These are phyloP conservation scores for Syzygium syzygioides DNA, from an alignment of 441 rosid species.

Conservation along the genomic window DNA sequence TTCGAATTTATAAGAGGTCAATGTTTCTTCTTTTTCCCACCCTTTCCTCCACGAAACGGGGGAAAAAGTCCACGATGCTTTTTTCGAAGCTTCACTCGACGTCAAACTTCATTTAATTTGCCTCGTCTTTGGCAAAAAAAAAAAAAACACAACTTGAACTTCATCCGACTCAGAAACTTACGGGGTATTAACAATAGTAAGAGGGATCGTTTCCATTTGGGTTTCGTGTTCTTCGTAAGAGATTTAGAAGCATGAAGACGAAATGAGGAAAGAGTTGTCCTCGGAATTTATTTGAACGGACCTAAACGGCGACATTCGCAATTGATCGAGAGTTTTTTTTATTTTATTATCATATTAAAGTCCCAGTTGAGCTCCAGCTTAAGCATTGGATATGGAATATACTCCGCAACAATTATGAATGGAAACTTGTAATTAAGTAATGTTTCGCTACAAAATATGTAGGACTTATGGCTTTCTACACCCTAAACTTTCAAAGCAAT, in stretches of 20 bases:
- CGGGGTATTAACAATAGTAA: neutral
- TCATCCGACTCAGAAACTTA: neutral
- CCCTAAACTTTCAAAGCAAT: neutral
- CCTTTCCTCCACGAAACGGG: neutral
- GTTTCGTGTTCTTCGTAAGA: neutral
- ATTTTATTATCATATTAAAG: neutral
- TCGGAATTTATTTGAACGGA: neutral
- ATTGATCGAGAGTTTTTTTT: neutral
- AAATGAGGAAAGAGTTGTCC: neutral
- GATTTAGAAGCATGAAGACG: neutral
- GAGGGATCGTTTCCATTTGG: neutral
- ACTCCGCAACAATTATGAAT: too few relatives aligned
- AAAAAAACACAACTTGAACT: neutral
- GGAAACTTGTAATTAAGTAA: neutral
- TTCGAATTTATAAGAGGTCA: neutral
- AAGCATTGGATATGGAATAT: neutral
- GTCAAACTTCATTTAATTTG: neutral
- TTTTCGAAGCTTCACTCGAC: neutral
- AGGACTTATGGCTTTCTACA: neutral
- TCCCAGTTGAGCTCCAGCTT: neutral
- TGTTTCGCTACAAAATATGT: neutral
- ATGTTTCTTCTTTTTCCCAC: neutral
- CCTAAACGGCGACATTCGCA: rapidly evolving
- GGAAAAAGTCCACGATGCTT: neutral
- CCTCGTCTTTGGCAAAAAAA: neutral